Base-by-base conservation (phyloP, 1,284 basidiomycete genomes). In the Austropuccinia psidii region DNA sequence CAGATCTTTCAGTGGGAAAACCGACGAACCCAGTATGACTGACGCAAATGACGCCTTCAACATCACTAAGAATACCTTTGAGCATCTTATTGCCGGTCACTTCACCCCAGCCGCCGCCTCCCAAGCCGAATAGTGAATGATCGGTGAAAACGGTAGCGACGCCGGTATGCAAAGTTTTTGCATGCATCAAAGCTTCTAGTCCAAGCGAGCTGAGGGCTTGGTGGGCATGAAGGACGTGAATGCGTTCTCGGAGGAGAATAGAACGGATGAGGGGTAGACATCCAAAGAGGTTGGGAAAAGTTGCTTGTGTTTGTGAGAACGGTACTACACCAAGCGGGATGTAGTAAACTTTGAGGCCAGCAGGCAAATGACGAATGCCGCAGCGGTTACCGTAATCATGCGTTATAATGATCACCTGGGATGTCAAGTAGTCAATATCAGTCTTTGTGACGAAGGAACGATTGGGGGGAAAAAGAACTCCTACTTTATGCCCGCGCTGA, bases 61-160 rank as follows among this genome's bases (percentile, higher is more conserved):
- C 90, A 80, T 95, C 94, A 76, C 88, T 87, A 77, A 99, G 83
- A 0, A 89, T 89, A 17, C 87, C 91, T 15, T 87, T 89, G 33
- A 98, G 83, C 45, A 99, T 85, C 81, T 98, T 98, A 83, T 98
- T 98, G 6, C 70, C 70, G 5, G 96, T 98, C 76, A 98, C 83
- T 60, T 98, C 94, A 77, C 93, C 93, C 70, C 70, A 73, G 0
- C 93, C 93, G 19, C 93, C 93, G 78, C 97, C 94, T 55, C 91
- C 92, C 77, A 99, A 93, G 0, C 92, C 93, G 78, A 98, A 98
- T 29, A 99, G 83, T 77, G 90, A 93, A 79, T 99, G 96, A 81
- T 99, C 96, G 0, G 96, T 98, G 80, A 98, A 97, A 9, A 96
- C 90, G 0, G 91, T 91, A 24, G 89, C 86, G 13, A 94, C 85